Evolutionary conservation across 1,139 yeast genomes (phyloP).

Genomic region (Debaryomyces fabryi): DNA sequence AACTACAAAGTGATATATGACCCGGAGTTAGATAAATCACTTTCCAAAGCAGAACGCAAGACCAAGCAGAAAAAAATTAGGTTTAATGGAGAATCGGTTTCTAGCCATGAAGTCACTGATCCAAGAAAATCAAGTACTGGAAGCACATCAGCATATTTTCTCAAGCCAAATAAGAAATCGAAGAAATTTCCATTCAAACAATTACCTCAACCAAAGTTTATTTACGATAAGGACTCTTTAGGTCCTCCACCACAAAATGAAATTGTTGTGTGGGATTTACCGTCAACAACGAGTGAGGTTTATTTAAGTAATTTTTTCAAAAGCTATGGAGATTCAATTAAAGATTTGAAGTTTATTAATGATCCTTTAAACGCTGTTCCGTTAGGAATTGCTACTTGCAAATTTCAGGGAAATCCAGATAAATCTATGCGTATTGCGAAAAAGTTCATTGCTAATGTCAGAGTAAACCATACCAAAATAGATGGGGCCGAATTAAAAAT

Average conservation of each 20-base stretch:
- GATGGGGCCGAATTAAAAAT: conserved; percentile 44
- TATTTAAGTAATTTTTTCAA: conserved; percentile 55
- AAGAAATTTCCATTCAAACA: conserved; percentile 49
- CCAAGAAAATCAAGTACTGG: conserved; percentile 35
- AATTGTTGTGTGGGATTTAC: conserved; percentile 68
- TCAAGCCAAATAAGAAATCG: conserved; percentile 45
- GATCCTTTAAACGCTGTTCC: conserved; percentile 84
- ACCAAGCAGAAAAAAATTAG: conserved; percentile 41
- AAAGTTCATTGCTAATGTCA: conserved; percentile 32
- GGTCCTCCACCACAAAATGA: conserved; percentile 78
- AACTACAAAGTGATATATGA: conserved; percentile 55
- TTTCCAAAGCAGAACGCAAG: conserved; percentile 36
- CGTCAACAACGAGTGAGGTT: conserved; percentile 48
- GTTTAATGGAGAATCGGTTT: conserved; percentile 35
- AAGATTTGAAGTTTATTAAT: conserved; percentile 58
- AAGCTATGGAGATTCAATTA: conserved; percentile 59
- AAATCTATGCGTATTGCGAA: conserved; percentile 52
- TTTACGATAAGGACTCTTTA: conserved; percentile 69
- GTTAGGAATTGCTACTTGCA: conserved; percentile 68
- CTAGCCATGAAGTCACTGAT: conserved; percentile 25
- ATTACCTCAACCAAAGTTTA: conserved; percentile 55
- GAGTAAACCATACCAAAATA: conserved; percentile 34
- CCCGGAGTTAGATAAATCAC: conserved; percentile 49
- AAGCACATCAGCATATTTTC: conserved; percentile 32
- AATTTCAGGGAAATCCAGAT: conserved; percentile 61